A percentile compares a stretch with the other conserved stretches of the same genome.
Conservation (phyloP, 768 basidiomycete species). For the Mycena vulgaris region DNA sequence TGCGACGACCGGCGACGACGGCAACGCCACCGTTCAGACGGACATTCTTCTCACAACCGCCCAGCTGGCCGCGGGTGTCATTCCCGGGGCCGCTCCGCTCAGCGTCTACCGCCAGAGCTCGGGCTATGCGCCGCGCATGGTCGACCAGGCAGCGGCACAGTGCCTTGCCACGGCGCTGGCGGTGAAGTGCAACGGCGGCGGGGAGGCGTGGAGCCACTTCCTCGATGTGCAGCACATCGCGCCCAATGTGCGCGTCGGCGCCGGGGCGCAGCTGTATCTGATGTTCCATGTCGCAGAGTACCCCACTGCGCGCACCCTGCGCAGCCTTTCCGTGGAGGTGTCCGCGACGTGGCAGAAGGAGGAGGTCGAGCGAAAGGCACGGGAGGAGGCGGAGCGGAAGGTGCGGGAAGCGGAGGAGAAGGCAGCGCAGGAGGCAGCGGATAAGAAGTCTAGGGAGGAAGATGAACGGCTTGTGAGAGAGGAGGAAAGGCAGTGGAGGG, state of each 20-base stretch:
- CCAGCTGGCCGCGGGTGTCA: conserved; percentile 19
- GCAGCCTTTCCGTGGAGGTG: conserved; percentile 39
- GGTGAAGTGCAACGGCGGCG: conserved; percentile 40
- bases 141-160: conserved; percentile 10
- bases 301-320: conserved; percentile 34
- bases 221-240: conserved; percentile 36
- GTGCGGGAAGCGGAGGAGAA: conserved; percentile 33
- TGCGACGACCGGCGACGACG: conserved; percentile 39
- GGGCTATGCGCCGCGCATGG: neutral
- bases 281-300: conserved; percentile 41
- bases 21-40: conserved; percentile 42
- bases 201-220: conserved; percentile 41
- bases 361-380: conserved; percentile 20
- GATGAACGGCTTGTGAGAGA: conserved; percentile 7
- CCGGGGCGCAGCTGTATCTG: conserved; percentile 33
- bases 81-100: neutral
- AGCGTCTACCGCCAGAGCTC: neutral
- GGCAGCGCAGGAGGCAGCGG: conserved; percentile 11
- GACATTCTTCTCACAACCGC: conserved; percentile 37
- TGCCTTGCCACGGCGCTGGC: conserved; percentile 38
- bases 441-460: conserved; percentile 9
- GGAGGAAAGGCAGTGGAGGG: neutral
- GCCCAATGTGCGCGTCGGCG: conserved; percentile 33
- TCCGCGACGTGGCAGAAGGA: conserved; percentile 39
- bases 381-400: conserved; percentile 27